Base-by-base conservation (phyloP, 2,329 filamentous ascomycete species). In the Cytospora mali region DNA sequence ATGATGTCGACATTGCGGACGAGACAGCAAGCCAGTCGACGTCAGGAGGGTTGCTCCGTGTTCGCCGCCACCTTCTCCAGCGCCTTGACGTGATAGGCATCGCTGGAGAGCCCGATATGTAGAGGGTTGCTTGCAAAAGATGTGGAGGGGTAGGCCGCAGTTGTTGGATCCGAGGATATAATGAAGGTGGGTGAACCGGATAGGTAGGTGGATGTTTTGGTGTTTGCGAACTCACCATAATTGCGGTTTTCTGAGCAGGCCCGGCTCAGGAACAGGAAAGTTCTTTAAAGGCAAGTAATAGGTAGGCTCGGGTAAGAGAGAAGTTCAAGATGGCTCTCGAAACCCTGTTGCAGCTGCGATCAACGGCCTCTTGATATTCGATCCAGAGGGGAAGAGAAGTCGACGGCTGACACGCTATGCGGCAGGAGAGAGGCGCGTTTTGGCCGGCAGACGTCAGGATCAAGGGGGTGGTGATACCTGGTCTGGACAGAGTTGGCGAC, bases 141-240 rank as follows among this genome's bases (percentile, higher is more conserved):
- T 65, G 56, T 42, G 56, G 53, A 31, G 48, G n/a, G 35, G 33
- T 29, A 51, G 61, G 55, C 55, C 46, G 61, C 27, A 54, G 35
- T 21, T 49, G 49, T 51, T 49, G 49, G 23, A 27, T 4, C n/a
- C 21, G n/a, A 49, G 35, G 29, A 33, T 54, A 23, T 33, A 18
- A 18, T 28, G 27, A 10, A 28, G 35, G 35, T 35, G 16, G 62
- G 29, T 58, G 55, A 55, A 60, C 35, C 23, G 35, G 29, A 27
- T 14, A 42, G 42, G 55, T 23, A 33, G 33, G 63, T 49, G 33
- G 11, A 56, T 53, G 48, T 21, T 54, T 55, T 48, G 57, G 48
- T 27, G 52, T 49, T 28, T 63, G 63, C 61, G 23, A 35, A 60
- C 63, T 60, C 52, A 65, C 63, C 63, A 65, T 65, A 18, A 57